Base-by-base conservation (phyloP, 345 rosid genomes). In the Pistacia atlantica region DNA sequence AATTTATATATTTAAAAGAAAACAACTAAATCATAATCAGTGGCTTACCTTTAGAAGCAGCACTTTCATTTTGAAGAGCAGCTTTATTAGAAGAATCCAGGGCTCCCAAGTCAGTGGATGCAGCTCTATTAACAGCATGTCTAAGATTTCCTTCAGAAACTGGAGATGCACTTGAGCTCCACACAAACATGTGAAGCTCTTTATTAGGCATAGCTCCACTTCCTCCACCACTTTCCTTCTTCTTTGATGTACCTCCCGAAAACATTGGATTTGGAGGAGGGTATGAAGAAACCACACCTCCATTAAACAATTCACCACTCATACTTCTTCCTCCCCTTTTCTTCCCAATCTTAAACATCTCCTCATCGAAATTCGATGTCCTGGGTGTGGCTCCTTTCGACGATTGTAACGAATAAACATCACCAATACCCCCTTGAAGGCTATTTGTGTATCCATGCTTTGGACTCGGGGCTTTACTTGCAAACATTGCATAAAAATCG, bases 161-260 rank as follows among this genome's bases (percentile, higher is more conserved):
- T 1, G 85, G 85, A 31, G 85, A 82, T 3, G 80, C 73, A 55
- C 80, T 79, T 1, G 87, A 85, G 75, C 85, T 85, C 87, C 87
- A 85, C 7, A 85, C 85, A 55, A 85, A 85, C 87, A 85, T 85
- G 64, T 85, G 85, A 5, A 80, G 82, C 79, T 85, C 87, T 70
- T 85, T 85, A 56, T 71, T 35, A 5, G 35, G 57, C 8, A 17
- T 20, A 4, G 31, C 69, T 28, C 76, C 71, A 56, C 54, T 59
- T 4, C 68, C 77, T 4, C 68, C 77, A 8, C 48, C 54, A 20
- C 71, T 49, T 58, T 66, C 75, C 35, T 72, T 61, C 60, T 49
- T 78, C 56, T 37, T 66, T 38, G 71, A 16, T 17, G 67, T 42
- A 10, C 79, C 60, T 20, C 79, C 67, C 0, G 76, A 64, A 28